Conservation (phyloP, 1,284 basidiomycete species). For the Cryptococcus wingfieldii region DNA sequence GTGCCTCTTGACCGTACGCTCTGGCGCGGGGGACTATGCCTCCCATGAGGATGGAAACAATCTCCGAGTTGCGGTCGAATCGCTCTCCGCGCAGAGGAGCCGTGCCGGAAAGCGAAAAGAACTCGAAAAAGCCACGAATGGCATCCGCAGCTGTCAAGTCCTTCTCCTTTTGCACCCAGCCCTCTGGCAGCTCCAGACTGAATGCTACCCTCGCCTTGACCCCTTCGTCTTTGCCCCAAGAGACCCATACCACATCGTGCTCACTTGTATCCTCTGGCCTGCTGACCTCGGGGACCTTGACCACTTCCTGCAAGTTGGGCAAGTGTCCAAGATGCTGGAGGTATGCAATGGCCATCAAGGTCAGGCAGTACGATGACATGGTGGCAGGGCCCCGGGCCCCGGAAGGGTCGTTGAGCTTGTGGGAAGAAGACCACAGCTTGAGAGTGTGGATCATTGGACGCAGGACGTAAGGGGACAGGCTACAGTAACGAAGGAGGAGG, state of each 20-base stretch:
- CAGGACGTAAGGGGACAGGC: conserved; percentile 41
- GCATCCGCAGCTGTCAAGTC: conserved; percentile 33
- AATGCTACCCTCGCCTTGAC: conserved; percentile 33
- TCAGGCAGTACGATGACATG: conserved; percentile 48
- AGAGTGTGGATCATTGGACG: conserved; percentile 46
- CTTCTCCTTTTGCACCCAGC: conserved; percentile 19
- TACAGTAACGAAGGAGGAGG: conserved; percentile 47
- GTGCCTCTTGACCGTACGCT: conserved; percentile 7
- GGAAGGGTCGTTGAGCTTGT: conserved; percentile 44
- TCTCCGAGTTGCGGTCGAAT: conserved; percentile 22
- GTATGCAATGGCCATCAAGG: conserved; percentile 48
- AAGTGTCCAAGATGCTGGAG: conserved; percentile 38
- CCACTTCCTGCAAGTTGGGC: conserved; percentile 42
- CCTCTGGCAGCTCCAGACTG: conserved; percentile 12
- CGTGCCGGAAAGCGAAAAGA: conserved; percentile 16
- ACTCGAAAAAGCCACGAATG: conserved; percentile 37
- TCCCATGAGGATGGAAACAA: conserved; percentile 39
- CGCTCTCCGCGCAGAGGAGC: not conserved
- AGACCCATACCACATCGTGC: conserved; percentile 35
- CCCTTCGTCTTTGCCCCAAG: conserved; percentile 36
- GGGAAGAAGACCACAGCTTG: conserved; percentile 43
- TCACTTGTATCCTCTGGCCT: conserved; percentile 14
- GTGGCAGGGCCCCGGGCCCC: conserved; percentile 33
- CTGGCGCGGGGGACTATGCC: conserved; percentile 21
- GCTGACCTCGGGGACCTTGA: conserved; percentile 11